A percentile compares a stretch with the other conserved stretches of the same genome.
These are phyloP conservation scores for Dendrobium catenatum DNA, from an alignment of 106 monocot species.

Conservation along the genomic window DNA sequence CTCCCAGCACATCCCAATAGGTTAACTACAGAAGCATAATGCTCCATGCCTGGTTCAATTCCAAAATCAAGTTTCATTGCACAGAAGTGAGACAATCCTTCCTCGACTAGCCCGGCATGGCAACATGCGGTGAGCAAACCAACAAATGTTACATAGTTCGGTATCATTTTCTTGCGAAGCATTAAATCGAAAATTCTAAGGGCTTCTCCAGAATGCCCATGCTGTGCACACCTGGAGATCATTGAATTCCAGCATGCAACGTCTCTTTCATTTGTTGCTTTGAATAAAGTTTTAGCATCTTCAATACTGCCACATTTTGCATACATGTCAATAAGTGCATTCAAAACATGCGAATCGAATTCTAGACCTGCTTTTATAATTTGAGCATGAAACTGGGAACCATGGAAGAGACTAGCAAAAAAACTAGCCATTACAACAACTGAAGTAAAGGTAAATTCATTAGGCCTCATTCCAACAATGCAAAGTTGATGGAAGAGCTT, in stretches of 20 bases:
- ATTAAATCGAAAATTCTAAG: slow-evolving; percentile 48
- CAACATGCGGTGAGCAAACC: slow-evolving; percentile 75
- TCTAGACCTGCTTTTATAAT: slow-evolving; percentile 61
- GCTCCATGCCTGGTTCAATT: slow-evolving; percentile 73
- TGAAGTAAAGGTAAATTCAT: slow-evolving; percentile 65
- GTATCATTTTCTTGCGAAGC: slow-evolving; percentile 31
- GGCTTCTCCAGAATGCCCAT: slow-evolving; percentile 70
- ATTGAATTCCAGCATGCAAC: slow-evolving; percentile 84
- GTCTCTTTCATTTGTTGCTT: slow-evolving; percentile 27
- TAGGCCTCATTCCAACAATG: slow-evolving; percentile 29
- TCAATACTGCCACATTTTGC: slow-evolving; percentile 76
- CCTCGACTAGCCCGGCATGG: slow-evolving; percentile 66
- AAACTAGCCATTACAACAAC: slow-evolving; percentile 53
- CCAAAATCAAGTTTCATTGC: slow-evolving; percentile 51
- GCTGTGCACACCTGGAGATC: slow-evolving; percentile 78
- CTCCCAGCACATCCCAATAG: slow-evolving; percentile 68
- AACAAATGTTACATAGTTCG: slow-evolving; percentile 76
- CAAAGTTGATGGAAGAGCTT: slow-evolving; percentile 42
- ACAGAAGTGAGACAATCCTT: slow-evolving; percentile 53
- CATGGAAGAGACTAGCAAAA: slow-evolving; percentile 52
- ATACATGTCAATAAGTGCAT: slow-evolving; percentile 87
- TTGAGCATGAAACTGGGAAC: slow-evolving; percentile 52
- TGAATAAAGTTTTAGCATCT: slow-evolving; percentile 58
- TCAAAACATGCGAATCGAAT: slow-evolving; percentile 53
- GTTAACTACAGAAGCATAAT: slow-evolving; percentile 73